Base-by-base conservation (phyloP, 345 rosid genomes). In the Sonneratia alba region DNA sequence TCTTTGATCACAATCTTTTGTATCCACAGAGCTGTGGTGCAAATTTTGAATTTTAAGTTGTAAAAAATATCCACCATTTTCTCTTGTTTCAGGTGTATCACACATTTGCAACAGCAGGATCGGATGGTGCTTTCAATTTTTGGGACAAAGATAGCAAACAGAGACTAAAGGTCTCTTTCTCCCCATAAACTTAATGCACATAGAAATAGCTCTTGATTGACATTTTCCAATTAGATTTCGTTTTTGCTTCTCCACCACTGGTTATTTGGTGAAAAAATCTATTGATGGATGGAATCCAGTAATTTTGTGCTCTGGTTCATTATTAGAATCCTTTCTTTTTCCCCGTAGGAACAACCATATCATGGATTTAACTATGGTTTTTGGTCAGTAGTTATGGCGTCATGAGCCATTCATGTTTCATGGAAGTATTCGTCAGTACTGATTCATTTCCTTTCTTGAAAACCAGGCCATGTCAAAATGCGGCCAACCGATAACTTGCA, bases 71-170 rank as follows among this genome's bases (percentile, higher is more conserved):
- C n/a, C 37, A 12, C 47, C 49, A 22, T 72, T 77, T 57, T 66
- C 49, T 51, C n/a, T 73, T 78, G 57, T 64, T 82, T 65, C 82
- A 96, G 99, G 79, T 88, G 72, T 91, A 89, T 78, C 98, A 94
- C 74, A 96, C 99, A 38, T 96, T 96, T 84, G 96, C 98, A 51
- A 96, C 99, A 36, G 96, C 99, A n/a, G 97, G 99, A 36, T 96
- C 99, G 14, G 98, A 96, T 78, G 99, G 98, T 53, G 89, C 96
- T 64, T 92, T 92, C 80, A 92, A 92, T 74, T 96, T 96, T 77
- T 96, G 99, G 99, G 99, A 96, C 84, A 96, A 96, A 88, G 99
- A 96, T 75, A 96, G 99, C 75, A 96, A 96, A 79, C 99, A 96
- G 78, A 86, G 99, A 71, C 90, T 96, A 27, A 96, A 96, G 99